Conservation (phyloP, 2,329 filamentous ascomycete species). For the Clonostachys solani region DNA sequence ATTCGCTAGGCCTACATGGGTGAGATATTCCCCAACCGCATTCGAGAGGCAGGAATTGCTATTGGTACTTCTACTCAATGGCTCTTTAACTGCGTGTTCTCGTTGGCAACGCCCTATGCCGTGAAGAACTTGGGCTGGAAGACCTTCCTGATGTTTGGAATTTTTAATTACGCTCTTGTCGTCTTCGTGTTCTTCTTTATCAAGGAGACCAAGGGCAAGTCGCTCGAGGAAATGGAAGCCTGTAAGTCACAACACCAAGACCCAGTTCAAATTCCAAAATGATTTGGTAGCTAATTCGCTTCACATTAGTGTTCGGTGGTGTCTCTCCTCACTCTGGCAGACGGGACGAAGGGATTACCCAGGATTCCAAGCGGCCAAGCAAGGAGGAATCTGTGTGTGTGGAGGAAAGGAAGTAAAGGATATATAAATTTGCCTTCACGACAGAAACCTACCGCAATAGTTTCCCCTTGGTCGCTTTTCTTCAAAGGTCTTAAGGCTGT, state of each 20-base stretch:
- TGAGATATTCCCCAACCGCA: slow-evolving; percentile 45
- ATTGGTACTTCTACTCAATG: slow-evolving; percentile 44
- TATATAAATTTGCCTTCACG: too few relatives aligned
- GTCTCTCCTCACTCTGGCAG: too few relatives aligned
- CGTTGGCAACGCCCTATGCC: slow-evolving; percentile 41
- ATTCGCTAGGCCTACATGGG: slow-evolving; percentile 30
- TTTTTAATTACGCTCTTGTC: slow-evolving; percentile 40
- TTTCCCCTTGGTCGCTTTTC: too few relatives aligned
- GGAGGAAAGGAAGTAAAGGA: too few relatives aligned
- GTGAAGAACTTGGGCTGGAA: slow-evolving; percentile 39
- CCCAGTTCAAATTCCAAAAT: background rate
- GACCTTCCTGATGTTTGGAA: slow-evolving; percentile 44
- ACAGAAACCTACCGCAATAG: too few relatives aligned
- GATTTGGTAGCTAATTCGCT: too few relatives aligned
- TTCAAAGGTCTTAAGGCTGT: too few relatives aligned
- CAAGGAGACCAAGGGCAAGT: slow-evolving; percentile 35
- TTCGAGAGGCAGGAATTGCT: slow-evolving; percentile 44
- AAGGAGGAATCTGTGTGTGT: too few relatives aligned
- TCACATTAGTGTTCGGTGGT: too few relatives aligned
- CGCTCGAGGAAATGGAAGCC: slow-evolving; percentile 34
- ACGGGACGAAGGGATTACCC: too few relatives aligned
- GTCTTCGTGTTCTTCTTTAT: slow-evolving; percentile 36
- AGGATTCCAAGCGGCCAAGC: too few relatives aligned
- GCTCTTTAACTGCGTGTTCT: slow-evolving; percentile 47
- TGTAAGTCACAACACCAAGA: slow-evolving; percentile 8